Evolutionary conservation across 2,329 filamentous ascomycete genomes (phyloP), one percentile per base, ranked within the genome.

Genomic region (Colletotrichum tofieldiae): DNA sequence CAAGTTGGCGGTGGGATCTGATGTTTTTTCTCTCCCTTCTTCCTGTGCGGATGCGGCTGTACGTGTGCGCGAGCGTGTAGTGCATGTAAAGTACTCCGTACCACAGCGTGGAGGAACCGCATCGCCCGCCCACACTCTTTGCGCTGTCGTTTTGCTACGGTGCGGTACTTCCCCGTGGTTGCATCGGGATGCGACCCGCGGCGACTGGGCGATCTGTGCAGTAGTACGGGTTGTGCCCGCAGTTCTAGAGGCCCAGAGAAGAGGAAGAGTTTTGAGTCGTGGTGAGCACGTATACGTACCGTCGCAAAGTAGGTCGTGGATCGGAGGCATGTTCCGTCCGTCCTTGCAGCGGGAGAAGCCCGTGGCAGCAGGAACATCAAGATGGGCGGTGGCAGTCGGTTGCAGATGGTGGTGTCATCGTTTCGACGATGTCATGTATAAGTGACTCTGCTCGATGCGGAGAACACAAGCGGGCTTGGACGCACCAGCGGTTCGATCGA

Each of bases 131-230:
- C 52, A 35, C 37, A 26, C 26, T 37, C 16, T 35, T 35, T 43
- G 12, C 20, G 23, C 23, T 54, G 14, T 54, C 23, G 23, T 35
- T 37, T 37, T 29, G 20, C 52, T 37, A 64, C 60, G 26, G 55
- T 54, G 45, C 61, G 52, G 23, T 35, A 32, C 58, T 47, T 47
- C 68, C 45, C 39, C 41, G 20, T 55, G 63, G 63, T 67, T 62
- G 68, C 68, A 71, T 47, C 68, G 68, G 56, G 35, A 62, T 61
- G 56, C 63, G 68, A 60, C 58, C 58, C 39, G 58, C 68, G 63
- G 68, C 63, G 64, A 71, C 54, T 67, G 49, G 68, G 39, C 56
- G 68, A 71, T 71, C 68, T 58, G 39, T 67, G 64, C 67, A 56
- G 63, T 58, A 67, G 67, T 39, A 54, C 39, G 23, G 43, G 26